Percentiles rank a stretch among this genome's conserved stretches.
These are phyloP conservation scores for Stachybotrys chartarum DNA, from an alignment of 2,329 filamentous ascomycete species.

Conservation along the genomic window DNA sequence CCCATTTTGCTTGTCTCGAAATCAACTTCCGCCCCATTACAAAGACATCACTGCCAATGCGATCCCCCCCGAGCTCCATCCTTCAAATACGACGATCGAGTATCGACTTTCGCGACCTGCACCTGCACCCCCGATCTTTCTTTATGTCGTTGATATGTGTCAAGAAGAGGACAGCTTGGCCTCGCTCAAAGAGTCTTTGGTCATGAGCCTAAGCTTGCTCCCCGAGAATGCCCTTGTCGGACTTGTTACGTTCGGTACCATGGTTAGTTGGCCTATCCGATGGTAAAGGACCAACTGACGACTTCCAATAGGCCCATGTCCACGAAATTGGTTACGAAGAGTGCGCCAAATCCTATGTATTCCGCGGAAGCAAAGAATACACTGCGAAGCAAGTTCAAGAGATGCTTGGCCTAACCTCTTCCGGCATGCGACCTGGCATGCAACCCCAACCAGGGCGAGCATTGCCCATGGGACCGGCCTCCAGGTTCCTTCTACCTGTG, in stretches of 20 bases:
- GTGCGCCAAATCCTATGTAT: constrained; percentile 97
- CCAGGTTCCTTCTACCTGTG: constrained; percentile 87
- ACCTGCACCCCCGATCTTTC: constrained; percentile 78
- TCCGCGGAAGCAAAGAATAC: constrained; percentile 96
- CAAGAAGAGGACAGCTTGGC: constrained; percentile 82
- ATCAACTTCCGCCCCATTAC: constrained; percentile 77
- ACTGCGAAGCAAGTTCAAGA: constrained; percentile 98
- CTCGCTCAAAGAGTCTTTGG: constrained; percentile 76
- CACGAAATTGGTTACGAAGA: constrained; percentile 98
- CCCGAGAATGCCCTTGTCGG: constrained; percentile 78
- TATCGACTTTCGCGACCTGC: constrained; percentile 75
- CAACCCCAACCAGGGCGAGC: constrained; percentile 69
- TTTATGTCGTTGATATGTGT: constrained; percentile 83
- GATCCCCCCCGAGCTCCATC: constrained; percentile 77
- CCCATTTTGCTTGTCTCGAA: constrained; percentile 79
- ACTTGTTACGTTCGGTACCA: constrained; percentile 84
- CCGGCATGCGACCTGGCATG: constrained; percentile 67
- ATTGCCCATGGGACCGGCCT: constrained; percentile 70
- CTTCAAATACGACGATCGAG: constrained; percentile 81
- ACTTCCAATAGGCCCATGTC: constrained; percentile 67
- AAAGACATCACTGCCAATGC: constrained; percentile 81
- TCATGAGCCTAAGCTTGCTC: constrained; percentile 77
- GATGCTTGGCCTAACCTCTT: constrained; percentile 80
- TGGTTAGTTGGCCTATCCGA: constrained; percentile 47
- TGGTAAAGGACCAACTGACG: neutral